Base-by-base conservation (phyloP, 2,329 filamentous ascomycete species). In the Cladosporium cucumerinum region DNA sequence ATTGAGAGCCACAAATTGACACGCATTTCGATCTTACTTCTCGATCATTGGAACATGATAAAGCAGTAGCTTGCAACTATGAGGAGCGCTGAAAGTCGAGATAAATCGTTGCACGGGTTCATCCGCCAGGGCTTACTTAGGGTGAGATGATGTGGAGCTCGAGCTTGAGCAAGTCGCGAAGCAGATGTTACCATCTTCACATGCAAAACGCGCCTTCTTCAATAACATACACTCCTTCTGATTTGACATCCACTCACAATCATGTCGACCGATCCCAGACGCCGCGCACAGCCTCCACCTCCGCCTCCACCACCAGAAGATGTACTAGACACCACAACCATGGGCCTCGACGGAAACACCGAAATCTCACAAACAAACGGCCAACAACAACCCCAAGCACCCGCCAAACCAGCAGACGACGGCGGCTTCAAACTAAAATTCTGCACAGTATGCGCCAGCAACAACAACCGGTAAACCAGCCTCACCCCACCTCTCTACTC, bases 361-460 rank as follows among this genome's bases (percentile, higher is more conserved):
- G 65, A 69, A 49, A 46, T 55, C 67, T 64, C 66, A 39, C 46
- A 52, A 66, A 43, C 48, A 55, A 75, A 76, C 61, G 71, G 63
- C 21, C 63, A 51, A 48, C 60, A 65, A 39, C 32, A 57, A 65
- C 43, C 61, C 55, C 61, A 66, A 36, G 57, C 58, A 8, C 61
- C 54, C n/a, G 4, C 54, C 30, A 34, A 32, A 18, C 51, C 51
- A 54, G 28, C 30, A 28, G 78, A 81, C 16, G 82, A 85, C 28
- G 81, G 81, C n/a, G 86, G 84, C 61, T 97, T 89, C 84, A 97
- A 95, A 79, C 85, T 99, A 67, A 96, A 91, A 75, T 97, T 98
- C 79, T 97, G 93, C 82, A 98, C 95, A 2, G 94, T 99, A n/a
- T 99, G 95, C 79, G 95, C 95, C 8, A 97, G 93, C 74, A 99